Evolutionary conservation across 2,329 filamentous ascomycete species (phyloP).

Genomic region (Exophiala alcalophila): DNA sequence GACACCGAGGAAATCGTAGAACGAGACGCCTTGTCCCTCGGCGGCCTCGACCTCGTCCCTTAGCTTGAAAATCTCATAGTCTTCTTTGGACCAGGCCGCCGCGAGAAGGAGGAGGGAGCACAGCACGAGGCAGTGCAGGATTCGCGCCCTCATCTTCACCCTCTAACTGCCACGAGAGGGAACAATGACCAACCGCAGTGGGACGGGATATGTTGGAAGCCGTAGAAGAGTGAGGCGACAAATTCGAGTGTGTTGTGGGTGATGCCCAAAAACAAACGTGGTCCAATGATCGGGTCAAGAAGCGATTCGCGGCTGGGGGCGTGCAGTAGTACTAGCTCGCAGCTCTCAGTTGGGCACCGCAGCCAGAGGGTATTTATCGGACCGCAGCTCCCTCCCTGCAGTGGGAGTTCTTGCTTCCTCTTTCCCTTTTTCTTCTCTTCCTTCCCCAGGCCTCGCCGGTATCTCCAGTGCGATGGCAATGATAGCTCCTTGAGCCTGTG

Average conservation of each 20-base stretch:
- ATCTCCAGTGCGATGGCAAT: slow-evolving; percentile 21
- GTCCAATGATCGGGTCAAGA: slow-evolving; percentile 18
- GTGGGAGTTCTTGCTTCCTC: slow-evolving; percentile 7
- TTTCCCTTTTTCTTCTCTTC: slow-evolving; percentile 15
- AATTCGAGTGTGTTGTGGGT: slow-evolving; percentile 14
- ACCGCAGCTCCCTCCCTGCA: slow-evolving; percentile 5
- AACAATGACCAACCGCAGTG: neutral
- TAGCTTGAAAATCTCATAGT: slow-evolving; percentile 96
- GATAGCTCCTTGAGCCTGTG: slow-evolving; percentile 26
- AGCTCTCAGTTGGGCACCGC: too few relatives aligned
- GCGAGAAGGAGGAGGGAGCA: slow-evolving; percentile 64
- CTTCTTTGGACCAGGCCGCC: slow-evolving; percentile 84
- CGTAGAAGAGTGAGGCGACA: slow-evolving; percentile 10
- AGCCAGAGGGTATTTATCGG: slow-evolving; percentile 22
- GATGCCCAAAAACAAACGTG: slow-evolving; percentile 26
- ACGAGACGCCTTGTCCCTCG: slow-evolving; percentile 77
- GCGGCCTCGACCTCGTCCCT: slow-evolving; percentile 76
- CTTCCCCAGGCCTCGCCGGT: slow-evolving; percentile 4
- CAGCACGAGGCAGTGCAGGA: slow-evolving; percentile 63
- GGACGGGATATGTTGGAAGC: slow-evolving; percentile 1
- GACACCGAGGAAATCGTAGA: slow-evolving; percentile 89
- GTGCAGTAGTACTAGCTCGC: too few relatives aligned
- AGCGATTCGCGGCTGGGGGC: slow-evolving; percentile 8
- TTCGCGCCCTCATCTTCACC: slow-evolving; percentile 66
- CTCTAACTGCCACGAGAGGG: slow-evolving; percentile 5